Evolutionary conservation across 2,329 filamentous ascomycete species (phyloP), one percentile per base, ranked within the genome.

Genomic region (Claviceps digitariae): DNA sequence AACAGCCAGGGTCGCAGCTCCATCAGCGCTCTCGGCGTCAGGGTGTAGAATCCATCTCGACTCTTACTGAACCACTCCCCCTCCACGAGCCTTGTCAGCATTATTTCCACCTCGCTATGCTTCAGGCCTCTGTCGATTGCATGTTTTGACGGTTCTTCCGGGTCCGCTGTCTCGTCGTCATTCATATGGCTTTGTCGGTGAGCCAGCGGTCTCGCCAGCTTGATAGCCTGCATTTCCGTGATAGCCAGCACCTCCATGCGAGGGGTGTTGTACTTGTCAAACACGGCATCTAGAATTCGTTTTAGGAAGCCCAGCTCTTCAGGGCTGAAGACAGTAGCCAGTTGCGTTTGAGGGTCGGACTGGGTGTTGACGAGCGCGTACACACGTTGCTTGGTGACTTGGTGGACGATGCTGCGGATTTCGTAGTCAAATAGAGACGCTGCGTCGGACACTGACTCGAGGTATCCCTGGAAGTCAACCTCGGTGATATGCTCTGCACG

Each of bases 231-330:
- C 66, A 89, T 88, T 46, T 81, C 78, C 13, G 82, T 86, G 3
- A 97, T 72, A 3, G 87, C 90, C 79, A 96, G 84, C 27, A 89
- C 79, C 68, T 98, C 91, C 62, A 83, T 81, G n/a, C 81, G 75
- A 9, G 74, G 76, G 0, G 83, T 88, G 64, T 97, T 97, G 71
- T 89, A 83, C 21, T 81, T 85, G 58, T 94, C 88, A 64, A 97
- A 98, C 80, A 98, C 95, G 60, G 79, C 82, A 66, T 96, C 90
- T 1, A 98, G 78, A 3, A 96, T 67, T 9, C 93, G 78, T 69
- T 94, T 93, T 52, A 97, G 80, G 65, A 89, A 98, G 0, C 86
- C 82, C 34, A 97, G 87, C 71, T 97, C 90, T 59, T 95, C 90
- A 0, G 88, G 73, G 8, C 76, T 79, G 64, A 86, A 87, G 0